These are phyloP conservation scores for Pestalotiopsis fici DNA, from an alignment of 2,329 filamentous ascomycete genomes.

Conservation along the genomic window DNA sequence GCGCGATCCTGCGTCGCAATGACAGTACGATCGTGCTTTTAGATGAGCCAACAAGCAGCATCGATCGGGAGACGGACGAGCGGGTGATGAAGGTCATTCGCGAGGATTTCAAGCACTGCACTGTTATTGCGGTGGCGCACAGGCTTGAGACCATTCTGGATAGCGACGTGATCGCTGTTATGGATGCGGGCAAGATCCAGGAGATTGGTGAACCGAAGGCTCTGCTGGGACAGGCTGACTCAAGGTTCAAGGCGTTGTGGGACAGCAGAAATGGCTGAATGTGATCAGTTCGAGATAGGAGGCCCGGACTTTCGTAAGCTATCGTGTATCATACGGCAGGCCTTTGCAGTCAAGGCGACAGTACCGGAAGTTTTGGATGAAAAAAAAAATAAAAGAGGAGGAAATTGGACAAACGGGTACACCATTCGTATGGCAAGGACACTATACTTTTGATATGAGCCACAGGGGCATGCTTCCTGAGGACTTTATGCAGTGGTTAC, in stretches of 20 bases:
- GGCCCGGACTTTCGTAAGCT: too few relatives aligned
- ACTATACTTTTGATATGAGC: too few relatives aligned
- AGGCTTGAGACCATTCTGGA: neutral
- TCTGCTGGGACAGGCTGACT: neutral
- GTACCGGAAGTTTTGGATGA: too few relatives aligned
- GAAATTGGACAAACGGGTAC: too few relatives aligned
- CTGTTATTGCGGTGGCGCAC: constrained; percentile 5
- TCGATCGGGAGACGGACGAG: constrained; percentile 1
- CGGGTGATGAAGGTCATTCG: neutral
- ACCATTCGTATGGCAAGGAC: too few relatives aligned
- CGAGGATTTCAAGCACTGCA: neutral
- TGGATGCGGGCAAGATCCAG: neutral
- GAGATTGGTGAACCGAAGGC: neutral
- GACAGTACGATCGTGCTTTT: neutral
- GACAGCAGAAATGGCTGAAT: neutral
- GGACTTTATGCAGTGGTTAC: too few relatives aligned
- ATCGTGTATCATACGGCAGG: too few relatives aligned
- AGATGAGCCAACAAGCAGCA: constrained; percentile 1
- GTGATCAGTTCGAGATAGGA: too few relatives aligned
- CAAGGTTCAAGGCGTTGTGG: neutral
- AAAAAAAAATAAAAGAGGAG: too few relatives aligned
- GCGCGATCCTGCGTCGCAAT: neutral
- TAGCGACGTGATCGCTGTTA: neutral
- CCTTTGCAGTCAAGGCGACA: too few relatives aligned
- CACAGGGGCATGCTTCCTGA: too few relatives aligned